Conservation (phyloP, 345 rosid species). For the Corchorus capsularis region DNA sequence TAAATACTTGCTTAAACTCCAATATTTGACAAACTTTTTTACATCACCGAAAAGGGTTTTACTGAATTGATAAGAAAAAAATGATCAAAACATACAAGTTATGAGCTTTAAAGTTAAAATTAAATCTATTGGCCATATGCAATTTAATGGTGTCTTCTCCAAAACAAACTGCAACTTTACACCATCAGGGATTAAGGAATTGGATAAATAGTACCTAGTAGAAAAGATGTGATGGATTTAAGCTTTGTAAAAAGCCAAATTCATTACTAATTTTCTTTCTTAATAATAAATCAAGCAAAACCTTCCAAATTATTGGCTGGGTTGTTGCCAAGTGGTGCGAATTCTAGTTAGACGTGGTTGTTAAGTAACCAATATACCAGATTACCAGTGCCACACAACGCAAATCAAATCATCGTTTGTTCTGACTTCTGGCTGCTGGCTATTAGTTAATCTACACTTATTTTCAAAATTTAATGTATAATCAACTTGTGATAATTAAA, state of each 20-base stretch:
- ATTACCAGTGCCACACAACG: not conserved
- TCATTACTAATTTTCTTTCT: not conserved
- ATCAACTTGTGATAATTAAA: not conserved
- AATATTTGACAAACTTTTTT: not conserved
- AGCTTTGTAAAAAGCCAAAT: not conserved
- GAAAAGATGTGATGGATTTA: not conserved
- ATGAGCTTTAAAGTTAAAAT: not conserved
- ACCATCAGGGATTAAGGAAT: not conserved
- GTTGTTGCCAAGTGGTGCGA: slow-evolving; percentile 4
- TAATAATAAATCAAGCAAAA: not conserved
- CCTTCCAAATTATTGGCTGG: not conserved
- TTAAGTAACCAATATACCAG: not conserved
- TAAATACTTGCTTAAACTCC: not conserved
- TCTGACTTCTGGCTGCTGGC: not conserved
- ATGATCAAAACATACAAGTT: not conserved
- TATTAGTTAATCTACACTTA: not conserved
- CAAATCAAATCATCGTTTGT: not conserved
- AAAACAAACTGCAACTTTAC: not conserved
- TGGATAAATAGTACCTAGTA: not conserved
- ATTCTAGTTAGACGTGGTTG: not conserved
- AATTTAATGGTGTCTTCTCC: not conserved
- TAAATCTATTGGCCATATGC: not conserved
- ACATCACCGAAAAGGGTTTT: not conserved
- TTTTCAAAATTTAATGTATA: not conserved
- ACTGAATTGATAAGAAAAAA: not conserved